Evolutionary conservation across 1,284 basidiomycete genomes (phyloP), one percentile per base, ranked within the genome.

Genomic region (Austroboletus niveus): DNA sequence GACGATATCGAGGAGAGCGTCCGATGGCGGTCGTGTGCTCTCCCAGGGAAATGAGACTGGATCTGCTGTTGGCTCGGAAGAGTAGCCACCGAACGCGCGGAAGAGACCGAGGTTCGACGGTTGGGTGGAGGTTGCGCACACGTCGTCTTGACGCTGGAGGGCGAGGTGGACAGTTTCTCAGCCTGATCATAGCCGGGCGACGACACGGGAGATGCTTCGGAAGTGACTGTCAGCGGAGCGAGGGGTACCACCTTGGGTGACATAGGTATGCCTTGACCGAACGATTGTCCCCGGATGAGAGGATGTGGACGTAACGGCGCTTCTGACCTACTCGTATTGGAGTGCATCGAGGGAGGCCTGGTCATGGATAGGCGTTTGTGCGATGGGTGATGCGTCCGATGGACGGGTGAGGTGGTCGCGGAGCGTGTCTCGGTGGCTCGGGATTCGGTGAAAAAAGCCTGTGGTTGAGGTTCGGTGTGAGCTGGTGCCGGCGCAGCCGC

Each of bases 221-320:
- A 72, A 9, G 79, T 79, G 38, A 83, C 78, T 1, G 83, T 80
- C 42, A 87, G 70, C 30, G 85, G 84, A n/a, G 81, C 75, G 17
- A 87, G 74, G 36, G 83, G 79, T 2, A 76, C 67, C 32, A 81
- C 77, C 63, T 80, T 82, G 50, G 75, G 53, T 45, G 61, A 61
- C 67, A 57, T 57, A 2, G 68, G 55, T 22, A 57, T 42, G 38
- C 57, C 50, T 50, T 77, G 75, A 10, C 82, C 80, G 53, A 77
- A 81, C 0, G 87, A 87, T 57, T 83, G 76, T 9, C 85, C 85
- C 49, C 87, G 82, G 56, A 89, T 87, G 47, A 89, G 75, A 8
- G 87, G 87, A 62, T 89, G 87, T 1, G 84, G 86, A 20, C 84
- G 82, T 47, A 85, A 69, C 22, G 72, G 54, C 12, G 57, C 62